Conservation (phyloP, 768 basidiomycete species). For the Amanita jacksonii region DNA sequence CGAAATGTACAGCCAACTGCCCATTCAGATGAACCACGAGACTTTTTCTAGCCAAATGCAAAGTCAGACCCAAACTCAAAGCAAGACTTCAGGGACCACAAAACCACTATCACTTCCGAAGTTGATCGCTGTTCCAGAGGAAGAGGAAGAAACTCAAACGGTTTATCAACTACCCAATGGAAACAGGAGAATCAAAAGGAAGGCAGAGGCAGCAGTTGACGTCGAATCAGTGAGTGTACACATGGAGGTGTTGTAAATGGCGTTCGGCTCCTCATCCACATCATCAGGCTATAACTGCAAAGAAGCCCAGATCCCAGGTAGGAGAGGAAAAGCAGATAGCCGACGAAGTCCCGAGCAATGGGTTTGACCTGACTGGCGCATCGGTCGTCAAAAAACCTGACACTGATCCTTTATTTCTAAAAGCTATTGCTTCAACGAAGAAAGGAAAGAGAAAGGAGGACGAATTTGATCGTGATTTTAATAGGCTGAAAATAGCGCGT, state of each 20-base stretch:
- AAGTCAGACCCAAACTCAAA: conserved; percentile 30
- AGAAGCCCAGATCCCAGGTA: background rate
- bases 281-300: background rate
- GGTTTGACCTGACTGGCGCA: no score
- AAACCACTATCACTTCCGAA: conserved; percentile 11
- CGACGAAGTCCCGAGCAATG: background rate
- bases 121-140: conserved; percentile 28
- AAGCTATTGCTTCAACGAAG: conserved; percentile 66
- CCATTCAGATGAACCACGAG: background rate
- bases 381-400: conserved; percentile 34
- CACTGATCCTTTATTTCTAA: conserved; percentile 58
- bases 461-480: conserved; percentile 71
- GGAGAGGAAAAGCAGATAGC: background rate
- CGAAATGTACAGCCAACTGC: conserved; percentile 15
- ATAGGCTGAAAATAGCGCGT: conserved; percentile 62
- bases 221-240: background rate
- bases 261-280: background rate
- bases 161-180: conserved; percentile 6
- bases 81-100: conserved; percentile 17
- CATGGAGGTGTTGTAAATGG: background rate
- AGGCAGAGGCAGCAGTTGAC: conserved; percentile 29
- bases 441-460: conserved; percentile 60
- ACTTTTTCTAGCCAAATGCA: background rate
- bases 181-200: conserved; percentile 13
- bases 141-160: conserved; percentile 44